Base-by-base conservation (phyloP, 176 grass and related monocot species). In the Rhynchospora tenuis region DNA sequence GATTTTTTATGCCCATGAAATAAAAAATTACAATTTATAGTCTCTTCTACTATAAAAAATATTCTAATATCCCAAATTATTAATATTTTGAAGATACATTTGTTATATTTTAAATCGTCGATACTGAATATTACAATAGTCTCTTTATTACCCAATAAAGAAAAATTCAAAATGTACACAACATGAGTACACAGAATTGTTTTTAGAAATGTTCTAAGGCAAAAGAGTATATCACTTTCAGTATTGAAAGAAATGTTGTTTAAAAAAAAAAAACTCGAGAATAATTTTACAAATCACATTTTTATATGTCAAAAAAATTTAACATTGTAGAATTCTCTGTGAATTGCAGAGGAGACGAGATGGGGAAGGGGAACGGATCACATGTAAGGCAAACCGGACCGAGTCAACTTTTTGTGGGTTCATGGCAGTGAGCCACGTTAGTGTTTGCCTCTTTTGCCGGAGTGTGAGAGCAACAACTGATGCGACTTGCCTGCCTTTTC, bases 381-480 rank as follows among this genome's bases (percentile, higher is more conserved):
- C 80, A 66, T 82, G 80, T 44, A 28, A 45, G 43, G 22, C 78
- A 43, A 81, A 63, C 78, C 14, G 44, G 63, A 28, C 46, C 59
- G 80, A 12, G 61, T 67, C 61, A 64, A 59, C 20, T 48, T 64
- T 65, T 47, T 62, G 9, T 66, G 79, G 79, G 79, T 82, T 82
- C 60, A 58, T 7, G 44, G 59, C 79, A 82, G 60, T 26, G 44
- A 62, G 42, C 38, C 79, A 81, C 38, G 79, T 44, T 80, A 15
- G 27, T 65, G 79, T 46, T 47, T 63, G 79, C 59, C 22, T 51
- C 26, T 61, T 61, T 80, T 80, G 58, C 33, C n/a, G 31, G 79
- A 81, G 15, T 7, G 45, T 81, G 80, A 67, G 80, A 82, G 80
- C 80, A 64, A 82, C 47, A 1, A 33, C 20, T 82, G 80, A 82